phyloP scores from a whole-genome alignment of 2,329 filamentous ascomycete species.

The Xylaria polymorpha region DNA sequence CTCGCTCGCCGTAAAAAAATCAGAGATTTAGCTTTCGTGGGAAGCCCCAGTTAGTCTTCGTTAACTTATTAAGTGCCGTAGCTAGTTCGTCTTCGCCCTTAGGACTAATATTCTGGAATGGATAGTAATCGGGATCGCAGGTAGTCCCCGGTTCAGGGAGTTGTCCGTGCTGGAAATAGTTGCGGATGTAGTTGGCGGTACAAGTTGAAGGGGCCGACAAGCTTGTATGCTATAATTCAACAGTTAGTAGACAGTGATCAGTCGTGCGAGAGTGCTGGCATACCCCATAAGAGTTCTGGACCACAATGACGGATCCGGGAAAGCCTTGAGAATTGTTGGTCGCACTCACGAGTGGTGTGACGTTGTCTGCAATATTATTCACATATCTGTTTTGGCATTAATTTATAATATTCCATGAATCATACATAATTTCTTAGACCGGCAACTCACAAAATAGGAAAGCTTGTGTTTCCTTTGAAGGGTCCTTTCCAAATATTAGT shows the following conservation, averaged over 20 bases:
- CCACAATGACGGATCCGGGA: constrained; percentile 58
- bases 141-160: constrained; percentile 58
- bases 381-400: constrained; percentile 44
- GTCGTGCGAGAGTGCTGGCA: constrained; percentile 38
- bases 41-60: constrained; percentile 33
- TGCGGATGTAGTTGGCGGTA: constrained; percentile 55
- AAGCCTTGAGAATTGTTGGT: constrained; percentile 53
- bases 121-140: constrained; percentile 59
- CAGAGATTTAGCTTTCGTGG: constrained; percentile 8
- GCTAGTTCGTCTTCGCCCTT: constrained; percentile 31
- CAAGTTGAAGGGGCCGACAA: constrained; percentile 59
- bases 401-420: background rate
- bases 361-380: constrained; percentile 52
- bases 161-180: constrained; percentile 59
- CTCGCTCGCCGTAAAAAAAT: background rate
- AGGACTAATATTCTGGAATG: constrained; percentile 52
- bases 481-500: constrained; percentile 42
- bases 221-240: constrained; percentile 60
- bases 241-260: background rate
- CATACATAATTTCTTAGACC: too few species aligned
- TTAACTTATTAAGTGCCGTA: constrained; percentile 33
- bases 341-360: constrained; percentile 50
- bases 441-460: constrained; percentile 49
- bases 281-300: constrained; percentile 64
- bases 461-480: constrained; percentile 49